These are phyloP conservation scores for Malbranchea zuffiana DNA, from an alignment of 2,329 filamentous ascomycete genomes.

Conservation along the genomic window DNA sequence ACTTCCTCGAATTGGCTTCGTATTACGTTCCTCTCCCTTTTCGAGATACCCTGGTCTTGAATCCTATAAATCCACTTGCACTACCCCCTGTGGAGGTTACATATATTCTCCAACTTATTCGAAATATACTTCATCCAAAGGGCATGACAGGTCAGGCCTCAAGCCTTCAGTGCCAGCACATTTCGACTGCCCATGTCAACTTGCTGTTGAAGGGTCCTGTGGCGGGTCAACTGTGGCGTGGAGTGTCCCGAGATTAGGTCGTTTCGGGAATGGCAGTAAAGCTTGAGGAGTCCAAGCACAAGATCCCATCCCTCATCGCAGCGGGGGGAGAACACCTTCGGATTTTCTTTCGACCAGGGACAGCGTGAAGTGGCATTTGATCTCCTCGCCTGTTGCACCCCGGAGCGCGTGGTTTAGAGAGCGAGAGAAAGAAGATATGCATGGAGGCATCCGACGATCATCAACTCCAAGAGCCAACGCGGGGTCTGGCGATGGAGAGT, in stretches of 20 bases:
- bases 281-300: slow-evolving; percentile 11
- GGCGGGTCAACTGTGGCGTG: slow-evolving; percentile 12
- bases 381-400: slow-evolving; percentile 6
- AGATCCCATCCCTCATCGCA: slow-evolving; percentile 11
- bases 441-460: slow-evolving; percentile 27
- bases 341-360: slow-evolving; percentile 1
- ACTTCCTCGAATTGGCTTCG: slow-evolving; percentile 13
- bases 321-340: slow-evolving; percentile 7
- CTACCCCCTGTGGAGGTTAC: slow-evolving; percentile 6
- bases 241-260: slow-evolving; percentile 10
- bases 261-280: slow-evolving; percentile 15
- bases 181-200: slow-evolving; percentile 10
- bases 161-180: slow-evolving; percentile 4
- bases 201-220: slow-evolving; percentile 8
- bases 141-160: slow-evolving; percentile 1
- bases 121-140: not conserved
- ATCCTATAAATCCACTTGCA: slow-evolving; percentile 7
- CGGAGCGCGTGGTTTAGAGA: slow-evolving; percentile 10
- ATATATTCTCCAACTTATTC: slow-evolving; percentile 3
- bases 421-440: slow-evolving; percentile 38
- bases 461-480: slow-evolving; percentile 24
- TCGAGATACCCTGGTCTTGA: slow-evolving; percentile 2
- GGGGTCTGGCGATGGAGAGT: slow-evolving; percentile 28
- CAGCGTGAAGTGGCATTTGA: not conserved
- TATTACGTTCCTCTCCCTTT: slow-evolving; percentile 10